Base-by-base conservation (phyloP, 352 stramenopile genomes). In the Globisporangium yorkense region DNA sequence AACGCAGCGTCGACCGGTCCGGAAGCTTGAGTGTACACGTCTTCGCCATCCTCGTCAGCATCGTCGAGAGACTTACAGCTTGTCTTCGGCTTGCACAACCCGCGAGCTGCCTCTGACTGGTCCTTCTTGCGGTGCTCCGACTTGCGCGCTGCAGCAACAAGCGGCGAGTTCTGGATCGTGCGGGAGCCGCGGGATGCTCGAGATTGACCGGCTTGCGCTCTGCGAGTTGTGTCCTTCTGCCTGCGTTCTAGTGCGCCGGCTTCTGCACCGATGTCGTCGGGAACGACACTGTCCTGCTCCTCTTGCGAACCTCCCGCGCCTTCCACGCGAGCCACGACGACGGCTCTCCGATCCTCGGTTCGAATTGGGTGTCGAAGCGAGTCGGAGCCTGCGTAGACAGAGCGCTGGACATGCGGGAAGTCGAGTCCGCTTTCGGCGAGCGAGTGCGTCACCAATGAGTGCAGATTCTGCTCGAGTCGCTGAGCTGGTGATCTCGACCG, bases 401-500 rank as follows among this genome's bases (percentile, higher is more conserved):
- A 40, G 48, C 27, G 50, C 67, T 71, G 65, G 1, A 89, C 78
- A 37, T 89, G 76, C 8, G 81, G 76, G 41, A 81, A 86, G 54
- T 86, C 49, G 4, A 91, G 56, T 21, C 76, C 78, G 40, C 71
- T 83, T 33, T 91, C 72, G 6, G 68, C 67, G 1, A 89, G 62
- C n/a, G 81, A 91, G 27, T 87, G 78, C 7, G 74, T 52, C 12
- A 86, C 65, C 2, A 89, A 64, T 0, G 65, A 67, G 31, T 81
- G 72, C 29, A 91, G 60, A 24, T 70, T 84, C 51, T 74, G 51
- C n/a, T 91, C 78, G 20, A 88, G 57, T 20, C 61, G 61, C 39
- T 40, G 44, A 16, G 52, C 12, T 4, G 57, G 39, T 7, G 27
- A 48, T 57, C 27, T 33, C 16, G 41, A 31, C 10, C 44, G 3